These are phyloP conservation scores for Pestalotiopsis sp. DNA, from an alignment of 2,329 filamentous ascomycete species.

Conservation along the genomic window DNA sequence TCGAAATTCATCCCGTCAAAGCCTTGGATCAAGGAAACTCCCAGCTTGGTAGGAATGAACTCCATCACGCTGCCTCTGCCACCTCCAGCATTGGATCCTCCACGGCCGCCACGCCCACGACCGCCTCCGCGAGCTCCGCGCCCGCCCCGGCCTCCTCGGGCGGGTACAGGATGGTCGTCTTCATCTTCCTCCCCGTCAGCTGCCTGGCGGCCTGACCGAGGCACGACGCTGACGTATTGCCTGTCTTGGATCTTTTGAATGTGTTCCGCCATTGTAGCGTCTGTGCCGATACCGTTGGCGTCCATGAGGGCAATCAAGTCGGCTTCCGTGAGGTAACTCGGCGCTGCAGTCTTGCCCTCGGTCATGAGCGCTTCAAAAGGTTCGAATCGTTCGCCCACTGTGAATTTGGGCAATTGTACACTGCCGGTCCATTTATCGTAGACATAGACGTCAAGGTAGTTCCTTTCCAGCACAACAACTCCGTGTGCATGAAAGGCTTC, in stretches of 20 bases:
- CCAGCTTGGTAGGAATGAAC: conserved; percentile 90
- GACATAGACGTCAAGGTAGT: conserved; percentile 93
- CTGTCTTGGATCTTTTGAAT: conserved; percentile 94
- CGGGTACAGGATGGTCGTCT: conserved; percentile 39
- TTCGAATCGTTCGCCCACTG: conserved; percentile 78
- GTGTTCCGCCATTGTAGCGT: conserved; percentile 98
- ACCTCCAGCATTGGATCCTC: conserved; percentile 37
- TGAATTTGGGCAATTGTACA: conserved; percentile 78
- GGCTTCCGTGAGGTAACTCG: conserved; percentile 88
- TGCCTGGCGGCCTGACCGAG: conserved; percentile 39
- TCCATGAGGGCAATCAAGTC: conserved; percentile 98
- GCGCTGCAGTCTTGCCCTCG: conserved; percentile 87
- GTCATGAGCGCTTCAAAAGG: conserved; percentile 87
- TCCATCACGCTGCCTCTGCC: conserved; percentile 67
- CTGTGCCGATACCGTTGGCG: conserved; percentile 96
- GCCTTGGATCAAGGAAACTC: conserved; percentile 88
- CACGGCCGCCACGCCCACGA: conserved; percentile 44
- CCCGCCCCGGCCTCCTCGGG: conserved; percentile 45
- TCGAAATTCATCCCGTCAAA: conserved; percentile 95
- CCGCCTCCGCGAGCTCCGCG: conserved; percentile 54
- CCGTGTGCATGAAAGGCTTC: conserved; percentile 84
- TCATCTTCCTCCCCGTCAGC: conserved; percentile 38
- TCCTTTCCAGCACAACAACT: conserved; percentile 81
- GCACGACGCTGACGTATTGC: conserved; percentile 76
- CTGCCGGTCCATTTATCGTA: conserved; percentile 97